Conservation (phyloP, 352 stramenopile genomes). For the Stramenopiles sp. region DNA sequence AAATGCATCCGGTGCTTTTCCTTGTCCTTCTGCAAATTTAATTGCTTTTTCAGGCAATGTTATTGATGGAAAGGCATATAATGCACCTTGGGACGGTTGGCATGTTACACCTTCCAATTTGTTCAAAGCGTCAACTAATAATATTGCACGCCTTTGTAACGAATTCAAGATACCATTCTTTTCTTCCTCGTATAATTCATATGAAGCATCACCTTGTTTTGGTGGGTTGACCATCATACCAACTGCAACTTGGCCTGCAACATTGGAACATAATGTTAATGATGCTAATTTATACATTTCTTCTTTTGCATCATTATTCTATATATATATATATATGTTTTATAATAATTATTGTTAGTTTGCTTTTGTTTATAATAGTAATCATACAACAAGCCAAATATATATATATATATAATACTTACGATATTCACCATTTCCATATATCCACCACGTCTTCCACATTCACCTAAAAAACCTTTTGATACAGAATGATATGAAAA, state of each 20-base stretch:
- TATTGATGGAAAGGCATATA: constrained; percentile 95
- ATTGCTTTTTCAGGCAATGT: constrained; percentile 59
- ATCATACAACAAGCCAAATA: constrained; percentile 29
- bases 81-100: constrained; percentile 81
- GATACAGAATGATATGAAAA: constrained; percentile 93
- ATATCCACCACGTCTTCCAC: constrained; percentile 82
- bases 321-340: too few relatives aligned
- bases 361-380: background rate
- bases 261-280: constrained; percentile 85
- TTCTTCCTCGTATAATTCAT: constrained; percentile 67
- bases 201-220: constrained; percentile 58
- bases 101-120: constrained; percentile 84
- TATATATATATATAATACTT: too few relatives aligned
- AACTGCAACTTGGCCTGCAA: constrained; percentile 88
- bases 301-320: constrained; percentile 24
- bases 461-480: constrained; percentile 97
- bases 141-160: constrained; percentile 72
- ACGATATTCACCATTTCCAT: constrained; percentile 88
- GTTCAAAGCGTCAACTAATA: constrained; percentile 80
- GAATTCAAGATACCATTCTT: constrained; percentile 65
- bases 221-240: constrained; percentile 92
- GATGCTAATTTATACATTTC: constrained; percentile 97
- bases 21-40: constrained; percentile 36
- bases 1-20: constrained; percentile 70
- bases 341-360: too few relatives aligned